Conservation (phyloP, 2,329 filamentous ascomycete genomes). For the Clonostachys sp. region DNA sequence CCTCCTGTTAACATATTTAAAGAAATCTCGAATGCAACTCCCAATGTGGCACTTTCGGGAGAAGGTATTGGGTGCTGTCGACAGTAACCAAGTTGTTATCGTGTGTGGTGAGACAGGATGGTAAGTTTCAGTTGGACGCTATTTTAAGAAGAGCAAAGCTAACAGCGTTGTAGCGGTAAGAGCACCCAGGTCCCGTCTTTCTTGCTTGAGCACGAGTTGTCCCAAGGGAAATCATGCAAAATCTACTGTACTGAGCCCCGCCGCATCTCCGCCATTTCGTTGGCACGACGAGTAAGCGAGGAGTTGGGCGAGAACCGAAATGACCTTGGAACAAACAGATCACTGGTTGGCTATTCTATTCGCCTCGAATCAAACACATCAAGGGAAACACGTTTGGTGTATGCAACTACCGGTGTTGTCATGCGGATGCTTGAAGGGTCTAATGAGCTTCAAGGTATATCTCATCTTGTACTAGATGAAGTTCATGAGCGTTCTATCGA, state of each 20-base stretch:
- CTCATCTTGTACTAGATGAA: constrained; percentile 93
- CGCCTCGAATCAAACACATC: constrained; percentile 84
- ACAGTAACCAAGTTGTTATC: constrained; percentile 80
- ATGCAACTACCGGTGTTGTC: constrained; percentile 89
- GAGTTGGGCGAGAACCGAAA: constrained; percentile 82
- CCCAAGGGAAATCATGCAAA: constrained; percentile 76
- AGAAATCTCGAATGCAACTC: constrained; percentile 67
- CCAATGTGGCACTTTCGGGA: constrained; percentile 86
- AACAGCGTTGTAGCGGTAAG: constrained; percentile 60
- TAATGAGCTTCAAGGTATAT: constrained; percentile 81
- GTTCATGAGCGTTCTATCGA: constrained; percentile 96
- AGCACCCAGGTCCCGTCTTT: constrained; percentile 97
- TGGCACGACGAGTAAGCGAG: constrained; percentile 89
- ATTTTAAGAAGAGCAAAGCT: constrained; percentile 6
- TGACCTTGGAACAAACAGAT: constrained; percentile 77
- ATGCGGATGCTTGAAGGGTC: constrained; percentile 94
- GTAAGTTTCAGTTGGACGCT: constrained; percentile 23
- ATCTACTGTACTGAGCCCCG: constrained; percentile 95
- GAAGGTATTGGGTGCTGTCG: constrained; percentile 72
- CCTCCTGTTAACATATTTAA: neutral
- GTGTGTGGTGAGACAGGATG: constrained; percentile 96
- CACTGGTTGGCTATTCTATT: constrained; percentile 91
- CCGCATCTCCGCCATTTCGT: constrained; percentile 91
- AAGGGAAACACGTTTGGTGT: constrained; percentile 78
- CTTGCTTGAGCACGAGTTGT: constrained; percentile 83